These are phyloP conservation scores for Friedmanniomyces simplex DNA, from an alignment of 495 filamentous ascomycete species.

Conservation along the genomic window DNA sequence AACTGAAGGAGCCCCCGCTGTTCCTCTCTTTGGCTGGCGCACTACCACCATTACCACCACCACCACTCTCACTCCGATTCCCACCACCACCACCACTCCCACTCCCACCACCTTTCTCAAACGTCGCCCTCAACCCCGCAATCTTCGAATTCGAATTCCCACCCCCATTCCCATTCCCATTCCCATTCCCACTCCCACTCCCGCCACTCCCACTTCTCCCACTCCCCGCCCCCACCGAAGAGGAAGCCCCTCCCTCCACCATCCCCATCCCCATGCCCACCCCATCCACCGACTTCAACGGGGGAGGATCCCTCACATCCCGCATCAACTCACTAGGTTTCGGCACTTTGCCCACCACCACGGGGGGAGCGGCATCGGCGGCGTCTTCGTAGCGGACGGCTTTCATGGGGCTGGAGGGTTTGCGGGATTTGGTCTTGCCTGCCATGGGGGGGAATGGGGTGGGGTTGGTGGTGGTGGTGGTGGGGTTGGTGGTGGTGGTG, in stretches of 20 bases:
- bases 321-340: slow-evolving; percentile 1
- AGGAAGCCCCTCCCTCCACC: too few relatives aligned
- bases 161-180: too few relatives aligned
- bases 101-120: slow-evolving; percentile 2
- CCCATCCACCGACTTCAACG: too few relatives aligned
- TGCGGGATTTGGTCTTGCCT: neutral
- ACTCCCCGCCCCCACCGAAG: neutral
- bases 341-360: neutral
- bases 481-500: neutral
- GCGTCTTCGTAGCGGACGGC: slow-evolving; percentile 3
- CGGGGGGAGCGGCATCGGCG: neutral
- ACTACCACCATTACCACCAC: too few relatives aligned
- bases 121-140: slow-evolving; percentile 11
- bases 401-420: neutral
- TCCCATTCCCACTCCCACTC: too few relatives aligned
- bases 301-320: neutral
- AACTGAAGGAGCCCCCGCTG: neutral
- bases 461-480: neutral
- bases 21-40: neutral
- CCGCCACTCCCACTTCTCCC: slow-evolving; percentile 6
- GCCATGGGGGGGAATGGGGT: neutral
- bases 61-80: too few relatives aligned
- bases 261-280: too few relatives aligned
- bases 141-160: slow-evolving; percentile 18
- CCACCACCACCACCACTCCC: too few relatives aligned